These are phyloP conservation scores for Rhizophagus prolifer DNA, from an alignment of 192 early-diverging fungal genomes.

Conservation along the genomic window DNA sequence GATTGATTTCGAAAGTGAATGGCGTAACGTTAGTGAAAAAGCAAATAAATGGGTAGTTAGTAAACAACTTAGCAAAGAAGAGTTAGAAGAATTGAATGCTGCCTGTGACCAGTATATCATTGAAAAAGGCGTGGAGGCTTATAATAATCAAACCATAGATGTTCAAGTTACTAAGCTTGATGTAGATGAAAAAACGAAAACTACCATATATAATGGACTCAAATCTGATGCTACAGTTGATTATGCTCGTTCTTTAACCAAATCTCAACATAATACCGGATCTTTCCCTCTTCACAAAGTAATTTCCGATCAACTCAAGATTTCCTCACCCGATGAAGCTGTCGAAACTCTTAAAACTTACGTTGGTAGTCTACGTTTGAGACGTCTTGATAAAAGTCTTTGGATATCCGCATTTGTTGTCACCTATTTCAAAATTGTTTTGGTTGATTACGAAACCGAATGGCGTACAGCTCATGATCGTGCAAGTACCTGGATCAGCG, in stretches of 20 bases:
- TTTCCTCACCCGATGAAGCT: not conserved
- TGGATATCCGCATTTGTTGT: slow-evolving; percentile 12
- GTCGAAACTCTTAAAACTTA: not conserved
- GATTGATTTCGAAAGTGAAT: not conserved
- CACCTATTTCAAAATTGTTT: slow-evolving; percentile 2
- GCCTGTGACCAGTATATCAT: not conserved
- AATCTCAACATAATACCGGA: not conserved
- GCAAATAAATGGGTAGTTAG: not conserved
- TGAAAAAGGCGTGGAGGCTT: not conserved
- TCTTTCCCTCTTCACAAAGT: not conserved
- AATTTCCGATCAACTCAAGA: slow-evolving; percentile 10
- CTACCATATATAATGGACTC: not conserved
- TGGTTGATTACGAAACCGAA: not conserved
- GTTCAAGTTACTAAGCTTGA: not conserved
- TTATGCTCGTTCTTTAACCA: not conserved
- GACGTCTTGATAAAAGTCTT: not conserved
- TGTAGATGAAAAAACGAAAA: not conserved
- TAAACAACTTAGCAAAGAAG: not conserved
- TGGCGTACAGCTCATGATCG: not conserved
- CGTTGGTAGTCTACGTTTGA: not conserved
- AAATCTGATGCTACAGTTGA: not conserved
- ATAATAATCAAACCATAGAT: not conserved
- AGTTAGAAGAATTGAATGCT: not conserved
- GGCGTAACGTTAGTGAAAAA: not conserved
- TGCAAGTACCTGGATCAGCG: not conserved